phyloP scores from a whole-genome alignment of 2,329 filamentous ascomycete species.

The Hypoxylon sp. region DNA sequence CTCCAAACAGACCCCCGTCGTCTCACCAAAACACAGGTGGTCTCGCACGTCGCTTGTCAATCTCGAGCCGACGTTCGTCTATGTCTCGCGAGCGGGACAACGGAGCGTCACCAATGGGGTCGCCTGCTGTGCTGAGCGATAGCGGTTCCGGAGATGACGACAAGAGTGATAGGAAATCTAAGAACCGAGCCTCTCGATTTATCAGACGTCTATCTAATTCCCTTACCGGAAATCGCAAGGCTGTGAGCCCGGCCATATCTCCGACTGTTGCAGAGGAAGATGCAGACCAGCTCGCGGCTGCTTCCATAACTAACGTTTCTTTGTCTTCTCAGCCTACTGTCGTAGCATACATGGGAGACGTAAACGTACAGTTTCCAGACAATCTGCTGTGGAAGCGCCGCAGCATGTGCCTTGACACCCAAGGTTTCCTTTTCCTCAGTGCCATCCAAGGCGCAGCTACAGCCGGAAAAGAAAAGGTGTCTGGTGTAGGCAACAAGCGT shows the following conservation, averaged over 20 bases:
- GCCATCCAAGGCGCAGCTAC: conserved; percentile 66
- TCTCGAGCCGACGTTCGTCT: conserved; percentile 67
- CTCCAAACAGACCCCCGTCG: conserved; percentile 59
- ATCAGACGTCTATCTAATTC: conserved; percentile 67
- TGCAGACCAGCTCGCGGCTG: conserved; percentile 45
- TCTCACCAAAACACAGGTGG: conserved; percentile 55
- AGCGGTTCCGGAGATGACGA: conserved; percentile 59
- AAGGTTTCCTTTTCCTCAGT: conserved; percentile 84
- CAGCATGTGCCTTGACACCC: conserved; percentile 83
- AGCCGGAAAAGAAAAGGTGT: conserved; percentile 62
- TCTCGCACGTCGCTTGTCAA: conserved; percentile 69
- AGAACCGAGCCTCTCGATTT: conserved; percentile 63
- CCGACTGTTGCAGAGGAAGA: conserved; percentile 62
- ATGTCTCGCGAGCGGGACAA: conserved; percentile 55
- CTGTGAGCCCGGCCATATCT: conserved; percentile 55
- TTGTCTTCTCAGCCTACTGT: conserved; percentile 51
- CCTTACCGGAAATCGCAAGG: conserved; percentile 58
- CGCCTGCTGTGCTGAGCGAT: conserved; percentile 55
- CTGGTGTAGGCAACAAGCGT: conserved; percentile 67
- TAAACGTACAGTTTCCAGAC: conserved; percentile 97
- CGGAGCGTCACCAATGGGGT: conserved; percentile 43
- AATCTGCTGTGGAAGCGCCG: conserved; percentile 96
- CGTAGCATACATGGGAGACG: conserved; percentile 79
- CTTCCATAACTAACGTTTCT: conserved; percentile 38
- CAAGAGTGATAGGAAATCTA: conserved; percentile 55